Conservation (phyloP, 352 stramenopile genomes). For the Thalassiosira livingstoniorum region DNA sequence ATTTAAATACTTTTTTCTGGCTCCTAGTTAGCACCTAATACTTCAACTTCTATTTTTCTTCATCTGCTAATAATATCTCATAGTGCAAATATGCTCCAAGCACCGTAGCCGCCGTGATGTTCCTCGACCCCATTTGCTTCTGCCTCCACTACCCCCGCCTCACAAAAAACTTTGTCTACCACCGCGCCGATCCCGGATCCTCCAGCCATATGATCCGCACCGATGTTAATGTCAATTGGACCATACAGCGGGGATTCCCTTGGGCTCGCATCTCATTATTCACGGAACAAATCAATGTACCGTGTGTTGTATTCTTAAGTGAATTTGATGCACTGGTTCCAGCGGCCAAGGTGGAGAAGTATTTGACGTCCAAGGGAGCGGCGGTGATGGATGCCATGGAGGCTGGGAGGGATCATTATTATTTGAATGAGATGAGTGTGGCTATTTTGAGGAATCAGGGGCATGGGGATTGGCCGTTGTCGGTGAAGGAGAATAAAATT, state of each 20-base stretch:
- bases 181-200: constrained; percentile 73
- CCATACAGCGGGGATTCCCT: constrained; percentile 83
- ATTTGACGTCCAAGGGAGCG: constrained; percentile 70
- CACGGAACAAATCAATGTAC: constrained; percentile 77
- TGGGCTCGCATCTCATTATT: constrained; percentile 83
- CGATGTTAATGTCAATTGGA: constrained; percentile 84
- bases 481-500: constrained; percentile 25
- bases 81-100: constrained; percentile 80
- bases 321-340: constrained; percentile 81
- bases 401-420: constrained; percentile 47
- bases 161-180: constrained; percentile 85
- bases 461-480: constrained; percentile 75
- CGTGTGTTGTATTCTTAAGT: constrained; percentile 76
- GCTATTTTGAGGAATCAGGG: constrained; percentile 68
- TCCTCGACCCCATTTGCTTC: constrained; percentile 85
- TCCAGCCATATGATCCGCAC: constrained; percentile 80
- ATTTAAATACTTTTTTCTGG: constrained; percentile 5
- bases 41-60: not conserved
- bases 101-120: constrained; percentile 76
- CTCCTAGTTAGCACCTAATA: not conserved
- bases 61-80: constrained; percentile 57
- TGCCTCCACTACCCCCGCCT: constrained; percentile 77
- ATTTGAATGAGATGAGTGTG: constrained; percentile 68
- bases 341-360: constrained; percentile 66
- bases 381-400: constrained; percentile 57